Evolutionary conservation across 108 stramenopile genomes (phyloP), one percentile per base, ranked within the genome.

Genomic region (Cyclotella cryptica): DNA sequence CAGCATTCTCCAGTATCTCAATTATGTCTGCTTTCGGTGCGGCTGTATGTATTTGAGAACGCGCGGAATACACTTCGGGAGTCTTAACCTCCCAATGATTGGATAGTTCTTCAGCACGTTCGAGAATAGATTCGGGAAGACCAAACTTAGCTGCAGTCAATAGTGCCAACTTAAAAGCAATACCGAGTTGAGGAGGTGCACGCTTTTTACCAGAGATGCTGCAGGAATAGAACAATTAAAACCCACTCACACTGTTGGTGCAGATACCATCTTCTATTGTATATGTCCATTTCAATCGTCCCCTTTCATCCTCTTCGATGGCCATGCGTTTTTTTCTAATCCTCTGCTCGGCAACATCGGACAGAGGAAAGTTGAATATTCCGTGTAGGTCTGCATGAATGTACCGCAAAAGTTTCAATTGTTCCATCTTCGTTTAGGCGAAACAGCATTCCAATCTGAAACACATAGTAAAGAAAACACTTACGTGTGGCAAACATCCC

Each of bases 401-500:
- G 22, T 24, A 24, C 14, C 14, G 4, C 22, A 28, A 15, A 1
- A 59, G 58, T 22, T n/a, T n/a, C n/a, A n/a, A 59, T 14, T 27
- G 9, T 59, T 22, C 5, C 4, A 4, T 12, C 1, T 14, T 1
- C 18, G 14, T 14, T 15, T 18, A 12, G 58, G 58, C 27, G 14
- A 59, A 12, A 15, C 22, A 28, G 21, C 58, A 59, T 22, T 22
- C 58, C 21, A 59, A 22, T 28, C 22, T 14, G 21, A 14, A 22
- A 59, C n/a, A 61, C 54, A 19, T 55, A 55, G 8, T 18, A 19
- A 55, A 55, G n/a, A 10, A 19, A 93, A 69, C 12, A 41, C 60
- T 62, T 40, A 62, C 60, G 63, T 88, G 97, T 97, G 0, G 97
- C 95, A 85, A 97, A 97, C 61, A 97, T 85, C 5, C 97, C 97